Conservation (phyloP, 2,329 filamentous ascomycete genomes). For the Phaeosphaeria sp. region DNA sequence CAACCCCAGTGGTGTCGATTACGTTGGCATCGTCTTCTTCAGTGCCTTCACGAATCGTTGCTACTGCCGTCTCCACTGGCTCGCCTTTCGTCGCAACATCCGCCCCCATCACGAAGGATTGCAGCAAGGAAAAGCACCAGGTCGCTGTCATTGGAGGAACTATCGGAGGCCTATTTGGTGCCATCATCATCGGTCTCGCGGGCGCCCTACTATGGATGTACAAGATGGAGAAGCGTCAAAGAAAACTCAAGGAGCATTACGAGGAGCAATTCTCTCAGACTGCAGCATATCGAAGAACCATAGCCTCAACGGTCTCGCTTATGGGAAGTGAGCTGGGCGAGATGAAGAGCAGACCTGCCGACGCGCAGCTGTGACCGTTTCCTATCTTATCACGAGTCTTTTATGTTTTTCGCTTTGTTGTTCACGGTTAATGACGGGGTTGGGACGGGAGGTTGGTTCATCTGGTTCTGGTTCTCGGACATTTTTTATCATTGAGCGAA, state of each 20-base stretch:
- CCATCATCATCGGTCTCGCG: slow-evolving; percentile 22
- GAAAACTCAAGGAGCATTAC: slow-evolving; percentile 43
- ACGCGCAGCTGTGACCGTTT: not conserved
- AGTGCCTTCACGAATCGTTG: slow-evolving; percentile 12
- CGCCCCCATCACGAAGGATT: slow-evolving; percentile 10
- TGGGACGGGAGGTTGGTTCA: not conserved
- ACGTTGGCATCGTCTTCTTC: slow-evolving; percentile 4
- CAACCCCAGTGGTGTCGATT: not conserved
- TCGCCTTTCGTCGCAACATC: slow-evolving; percentile 11
- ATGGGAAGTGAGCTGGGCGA: slow-evolving; percentile 8
- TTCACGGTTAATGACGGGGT: not conserved
- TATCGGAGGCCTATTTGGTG: slow-evolving; percentile 32
- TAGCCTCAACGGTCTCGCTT: slow-evolving; percentile 19
- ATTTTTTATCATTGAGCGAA: not conserved
- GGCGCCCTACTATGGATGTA: slow-evolving; percentile 30
- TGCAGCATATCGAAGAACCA: slow-evolving; percentile 31
- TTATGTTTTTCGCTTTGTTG: not conserved
- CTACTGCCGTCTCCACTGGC: slow-evolving; percentile 15
- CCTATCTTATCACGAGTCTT: not conserved
- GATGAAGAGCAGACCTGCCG: not conserved
- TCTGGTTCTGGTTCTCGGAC: not conserved
- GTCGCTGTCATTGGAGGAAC: slow-evolving; percentile 32
- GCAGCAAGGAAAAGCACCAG: slow-evolving; percentile 25
- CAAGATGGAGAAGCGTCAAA: slow-evolving; percentile 38
- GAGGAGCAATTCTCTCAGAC: slow-evolving; percentile 39